phyloP scores from a whole-genome alignment of 305 asterid species.

The Lippia alba region DNA sequence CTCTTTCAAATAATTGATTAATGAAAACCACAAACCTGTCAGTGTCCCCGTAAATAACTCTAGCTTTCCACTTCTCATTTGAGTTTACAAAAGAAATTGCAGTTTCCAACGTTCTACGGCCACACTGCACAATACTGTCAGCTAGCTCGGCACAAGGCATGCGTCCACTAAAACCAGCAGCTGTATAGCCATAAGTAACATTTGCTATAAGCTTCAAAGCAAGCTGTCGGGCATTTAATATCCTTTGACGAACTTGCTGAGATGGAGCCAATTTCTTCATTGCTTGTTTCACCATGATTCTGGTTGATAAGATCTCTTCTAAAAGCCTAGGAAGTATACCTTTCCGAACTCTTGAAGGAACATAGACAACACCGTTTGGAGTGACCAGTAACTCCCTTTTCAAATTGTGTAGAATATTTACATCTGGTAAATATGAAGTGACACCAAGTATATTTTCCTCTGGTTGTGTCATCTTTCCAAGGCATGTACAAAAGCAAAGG shows the following conservation, averaged over 20 bases:
- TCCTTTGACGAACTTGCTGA: slow-evolving; percentile 79
- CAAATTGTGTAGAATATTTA: slow-evolving; percentile 49
- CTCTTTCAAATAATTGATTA: neutral
- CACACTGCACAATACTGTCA: slow-evolving; percentile 98
- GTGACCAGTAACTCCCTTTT: slow-evolving; percentile 72
- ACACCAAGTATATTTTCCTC: slow-evolving; percentile 75
- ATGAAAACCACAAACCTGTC: slow-evolving; percentile 62
- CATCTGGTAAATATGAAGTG: slow-evolving; percentile 74
- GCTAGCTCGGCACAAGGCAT: slow-evolving; percentile 99
- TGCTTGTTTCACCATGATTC: slow-evolving; percentile 97
- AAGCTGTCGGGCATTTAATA: slow-evolving; percentile 93
- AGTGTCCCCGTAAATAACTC: slow-evolving; percentile 94
- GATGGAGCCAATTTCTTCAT: slow-evolving; percentile 85
- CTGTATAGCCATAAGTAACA: slow-evolving; percentile 98
- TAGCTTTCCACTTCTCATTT: slow-evolving; percentile 80
- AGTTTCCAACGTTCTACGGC: slow-evolving; percentile 89
- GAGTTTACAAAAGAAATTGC: slow-evolving; percentile 86
- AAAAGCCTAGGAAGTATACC: slow-evolving; percentile 91
- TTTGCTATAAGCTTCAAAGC: slow-evolving; percentile 98
- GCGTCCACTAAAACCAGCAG: slow-evolving; percentile 99
- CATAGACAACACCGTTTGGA: slow-evolving; percentile 93
- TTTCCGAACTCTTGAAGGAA: slow-evolving; percentile 73
- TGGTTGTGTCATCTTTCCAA: slow-evolving; percentile 74
- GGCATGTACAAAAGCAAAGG: slow-evolving; percentile 95
- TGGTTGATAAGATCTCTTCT: slow-evolving; percentile 91